Conservation (phyloP, 352 stramenopile genomes). For the Pseudoperonospora humuli region DNA sequence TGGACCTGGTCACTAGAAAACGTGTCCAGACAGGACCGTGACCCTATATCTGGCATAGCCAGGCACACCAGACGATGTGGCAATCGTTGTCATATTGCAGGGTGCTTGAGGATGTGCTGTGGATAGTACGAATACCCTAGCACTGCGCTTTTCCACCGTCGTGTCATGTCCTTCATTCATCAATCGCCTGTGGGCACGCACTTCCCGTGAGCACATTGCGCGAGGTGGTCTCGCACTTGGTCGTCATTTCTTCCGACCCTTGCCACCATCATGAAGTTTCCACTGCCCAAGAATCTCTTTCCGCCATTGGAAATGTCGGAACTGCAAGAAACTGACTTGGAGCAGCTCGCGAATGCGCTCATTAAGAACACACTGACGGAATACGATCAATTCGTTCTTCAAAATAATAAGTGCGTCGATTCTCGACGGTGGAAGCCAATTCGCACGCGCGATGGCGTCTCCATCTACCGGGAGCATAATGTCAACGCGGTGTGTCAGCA, state of each 20-base stretch:
- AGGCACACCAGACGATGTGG: slow-evolving; percentile 13
- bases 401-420: slow-evolving; percentile 34
- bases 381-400: slow-evolving; percentile 38
- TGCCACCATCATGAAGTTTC: slow-evolving; percentile 40
- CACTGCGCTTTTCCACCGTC: slow-evolving; percentile 19
- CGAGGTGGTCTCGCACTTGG: background rate
- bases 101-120: slow-evolving; percentile 20
- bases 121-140: slow-evolving; percentile 3
- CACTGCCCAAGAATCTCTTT: slow-evolving; percentile 40
- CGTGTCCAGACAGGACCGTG: too few relatives aligned
- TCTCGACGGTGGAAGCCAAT: slow-evolving; percentile 33
- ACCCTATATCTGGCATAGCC: too few relatives aligned
- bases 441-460: slow-evolving; percentile 28
- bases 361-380: slow-evolving; percentile 37
- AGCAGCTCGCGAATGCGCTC: slow-evolving; percentile 41
- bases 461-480: slow-evolving; percentile 35
- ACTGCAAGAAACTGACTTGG: slow-evolving; percentile 33
- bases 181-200: background rate
- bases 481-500: slow-evolving; percentile 15
- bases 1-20: too few relatives aligned
- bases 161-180: slow-evolving; percentile 22
- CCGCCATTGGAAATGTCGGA: slow-evolving; percentile 32
- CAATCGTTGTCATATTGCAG: slow-evolving; percentile 14
- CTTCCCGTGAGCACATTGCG: background rate
- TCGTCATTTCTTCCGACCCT: background rate